A percentile compares a stretch with the other conserved stretches of the same genome.
Conservation (phyloP, 257 asterid species). For the Fraxinus americana region DNA sequence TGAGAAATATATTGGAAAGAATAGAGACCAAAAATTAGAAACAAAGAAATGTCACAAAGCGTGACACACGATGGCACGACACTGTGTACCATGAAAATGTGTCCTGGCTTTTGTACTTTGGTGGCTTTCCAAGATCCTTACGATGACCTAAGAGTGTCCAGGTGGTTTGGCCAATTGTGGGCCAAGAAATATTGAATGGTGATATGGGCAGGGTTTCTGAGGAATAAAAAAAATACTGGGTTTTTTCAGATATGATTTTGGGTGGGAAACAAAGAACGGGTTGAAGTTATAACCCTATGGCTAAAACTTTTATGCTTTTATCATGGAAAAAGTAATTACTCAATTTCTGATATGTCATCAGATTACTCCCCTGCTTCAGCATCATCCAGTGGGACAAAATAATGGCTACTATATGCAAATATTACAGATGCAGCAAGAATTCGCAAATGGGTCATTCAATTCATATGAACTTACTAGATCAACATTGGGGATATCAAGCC, state of each 20-base stretch:
- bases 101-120: too few species aligned
- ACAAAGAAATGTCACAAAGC: not conserved
- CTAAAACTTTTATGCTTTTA: not conserved
- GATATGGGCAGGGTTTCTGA: too few species aligned
- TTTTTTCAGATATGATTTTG: not conserved
- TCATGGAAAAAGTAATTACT: not conserved
- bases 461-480: conserved; percentile 70
- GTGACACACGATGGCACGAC: not conserved
- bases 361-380: not conserved
- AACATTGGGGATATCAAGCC: conserved; percentile 92
- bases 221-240: too few species aligned
- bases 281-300: not conserved
- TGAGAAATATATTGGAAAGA: not conserved
- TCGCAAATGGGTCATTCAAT: not conserved
- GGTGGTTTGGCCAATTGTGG: too few species aligned
- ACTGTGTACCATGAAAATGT: not conserved
- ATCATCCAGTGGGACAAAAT: not conserved
- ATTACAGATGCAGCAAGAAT: not conserved
- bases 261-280: not conserved
- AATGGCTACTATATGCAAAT: not conserved
- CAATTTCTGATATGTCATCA: not conserved
- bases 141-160: too few species aligned
- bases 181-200: too few species aligned
- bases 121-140: too few species aligned
- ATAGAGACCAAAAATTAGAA: not conserved